phyloP scores from a whole-genome alignment of 129 eudicot genomes.

The Chrysanthemum makinoi region DNA sequence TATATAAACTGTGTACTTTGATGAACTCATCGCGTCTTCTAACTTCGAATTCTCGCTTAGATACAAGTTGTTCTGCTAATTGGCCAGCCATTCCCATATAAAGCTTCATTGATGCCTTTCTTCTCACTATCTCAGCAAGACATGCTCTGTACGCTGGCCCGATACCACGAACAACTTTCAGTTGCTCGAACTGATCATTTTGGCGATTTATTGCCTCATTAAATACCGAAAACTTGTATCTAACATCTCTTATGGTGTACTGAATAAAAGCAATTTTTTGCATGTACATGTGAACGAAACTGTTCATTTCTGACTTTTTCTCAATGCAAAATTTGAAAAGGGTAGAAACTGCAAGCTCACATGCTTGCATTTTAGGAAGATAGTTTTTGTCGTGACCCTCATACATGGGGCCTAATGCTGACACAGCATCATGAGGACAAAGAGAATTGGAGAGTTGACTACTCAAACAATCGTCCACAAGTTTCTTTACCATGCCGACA shows the following conservation, averaged over 20 bases:
- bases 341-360: conserved; percentile 66
- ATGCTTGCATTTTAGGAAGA: conserved; percentile 74
- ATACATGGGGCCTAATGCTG: conserved; percentile 93
- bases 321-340: conserved; percentile 56
- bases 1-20: conserved; percentile 58
- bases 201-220: conserved; percentile 85
- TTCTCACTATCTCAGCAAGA: conserved; percentile 91
- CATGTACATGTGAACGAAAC: conserved; percentile 82
- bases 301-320: conserved; percentile 83
- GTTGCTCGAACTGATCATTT: conserved; percentile 65
- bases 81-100: conserved; percentile 97
- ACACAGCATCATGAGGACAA: conserved; percentile 94
- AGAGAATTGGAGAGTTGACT: conserved; percentile 67
- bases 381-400: conserved; percentile 73
- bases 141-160: conserved; percentile 83
- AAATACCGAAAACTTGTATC: conserved; percentile 81
- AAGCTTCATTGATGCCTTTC: conserved; percentile 90
- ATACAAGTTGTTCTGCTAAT: conserved; percentile 85
- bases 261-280: conserved; percentile 90
- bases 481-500: conserved; percentile 71
- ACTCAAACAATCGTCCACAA: conserved; percentile 76
- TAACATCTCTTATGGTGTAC: conserved; percentile 75
- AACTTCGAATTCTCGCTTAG: conserved; percentile 71
- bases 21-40: conserved; percentile 78
- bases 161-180: conserved; percentile 72